Evolutionary conservation across 345 rosid species (phyloP).

Genomic region (Salix caprea): DNA sequence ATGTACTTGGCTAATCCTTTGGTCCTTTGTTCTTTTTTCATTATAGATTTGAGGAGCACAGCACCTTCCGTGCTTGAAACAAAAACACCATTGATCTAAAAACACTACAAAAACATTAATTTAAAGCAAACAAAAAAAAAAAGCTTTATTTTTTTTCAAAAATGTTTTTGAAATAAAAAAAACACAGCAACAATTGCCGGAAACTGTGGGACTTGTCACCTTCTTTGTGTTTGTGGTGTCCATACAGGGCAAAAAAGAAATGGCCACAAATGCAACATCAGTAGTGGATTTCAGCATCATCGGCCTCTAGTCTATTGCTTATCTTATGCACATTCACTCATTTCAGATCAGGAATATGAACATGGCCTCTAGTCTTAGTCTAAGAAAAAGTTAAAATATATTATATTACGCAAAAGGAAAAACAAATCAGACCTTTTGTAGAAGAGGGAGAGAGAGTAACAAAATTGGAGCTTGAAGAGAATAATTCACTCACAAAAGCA

Average conservation of each 20-base stretch:
- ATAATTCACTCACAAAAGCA: constrained; percentile 10
- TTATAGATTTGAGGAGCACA: too few relatives aligned
- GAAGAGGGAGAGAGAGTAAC: too few relatives aligned
- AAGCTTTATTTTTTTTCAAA: too few relatives aligned
- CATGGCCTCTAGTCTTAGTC: not conserved
- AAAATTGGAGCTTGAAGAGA: not conserved
- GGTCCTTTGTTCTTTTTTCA: too few relatives aligned
- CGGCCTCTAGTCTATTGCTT: not conserved
- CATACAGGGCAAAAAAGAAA: not conserved
- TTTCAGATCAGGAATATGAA: not conserved
- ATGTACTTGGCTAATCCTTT: too few relatives aligned
- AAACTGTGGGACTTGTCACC: not conserved
- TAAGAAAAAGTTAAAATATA: not conserved
- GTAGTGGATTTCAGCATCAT: not conserved
- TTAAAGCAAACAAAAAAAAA: too few relatives aligned
- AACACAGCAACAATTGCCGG: too few relatives aligned
- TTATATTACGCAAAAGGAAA: not conserved
- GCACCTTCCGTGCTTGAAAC: too few relatives aligned
- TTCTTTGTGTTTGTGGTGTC: not conserved
- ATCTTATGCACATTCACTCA: not conserved
- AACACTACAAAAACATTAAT: too few relatives aligned
- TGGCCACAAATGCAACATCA: not conserved
- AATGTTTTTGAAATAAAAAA: too few relatives aligned
- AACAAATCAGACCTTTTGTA: not conserved
- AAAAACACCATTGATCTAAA: too few relatives aligned